Evolutionary conservation across 108 stramenopile species (phyloP), one percentile per base, ranked within the genome.

Genomic region (Cyclotella sp.): DNA sequence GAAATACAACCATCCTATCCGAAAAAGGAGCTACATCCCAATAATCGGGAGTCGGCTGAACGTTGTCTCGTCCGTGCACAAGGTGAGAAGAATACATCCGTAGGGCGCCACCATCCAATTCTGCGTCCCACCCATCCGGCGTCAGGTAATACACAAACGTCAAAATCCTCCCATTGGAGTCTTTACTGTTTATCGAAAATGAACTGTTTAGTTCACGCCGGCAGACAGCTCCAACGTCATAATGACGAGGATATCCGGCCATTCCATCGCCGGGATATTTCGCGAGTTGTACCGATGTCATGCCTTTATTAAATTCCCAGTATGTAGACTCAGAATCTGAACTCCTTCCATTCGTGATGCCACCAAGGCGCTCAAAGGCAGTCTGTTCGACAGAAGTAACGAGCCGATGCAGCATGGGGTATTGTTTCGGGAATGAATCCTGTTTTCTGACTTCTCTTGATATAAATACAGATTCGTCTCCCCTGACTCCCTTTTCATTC

Each of bases 71-170:
- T 45, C 22, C 18, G 34, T 65, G 29, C 24, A 41, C 21, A 27
- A 51, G 3, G 7, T 0, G 28, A 28, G 63, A 49, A 8, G 52
- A 55, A 70, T 82, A 88, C 10, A 92, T 45, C 44, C 89, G 75
- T 9, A 92, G 76, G 1, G 63, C 73, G 16, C 91, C 91, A 24
- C 88, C 89, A 77, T 92, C 91, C 18, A 66, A 46, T 8, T 74
- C 65, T 15, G 62, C 77, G 73, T 82, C 76, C 89, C 89, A 89
- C 41, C 89, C 89, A 4, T 58, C 43, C 24, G 84, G 71, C 9
- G 87, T 90, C 42, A 92, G 43, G 59, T 92, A 92, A 57, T 92
- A 92, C 16, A 92, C 78, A 40, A 65, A 83, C n/a, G 89, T 92
- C 9, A 92, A 55, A 51, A 90, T 59, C 29, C 91, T 78, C 43